Percentiles rank a stretch among this genome's conserved stretches.
Conservation (phyloP, 805 yeast species). For the Cyberlindnera euphorbiae region DNA sequence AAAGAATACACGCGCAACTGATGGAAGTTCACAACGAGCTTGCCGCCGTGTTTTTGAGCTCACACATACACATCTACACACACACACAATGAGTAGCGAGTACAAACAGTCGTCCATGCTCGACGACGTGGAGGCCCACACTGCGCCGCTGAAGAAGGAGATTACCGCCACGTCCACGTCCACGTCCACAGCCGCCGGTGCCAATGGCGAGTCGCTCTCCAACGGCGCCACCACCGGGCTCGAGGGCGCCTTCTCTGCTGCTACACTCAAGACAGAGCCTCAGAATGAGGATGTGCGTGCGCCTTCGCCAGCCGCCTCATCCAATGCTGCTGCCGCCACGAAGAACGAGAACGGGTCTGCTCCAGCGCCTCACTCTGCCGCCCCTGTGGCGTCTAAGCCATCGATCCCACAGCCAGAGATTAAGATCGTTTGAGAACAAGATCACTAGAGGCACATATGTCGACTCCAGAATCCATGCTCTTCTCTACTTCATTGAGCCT, state of each 20-base stretch:
- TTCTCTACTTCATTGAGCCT: conserved; percentile 92
- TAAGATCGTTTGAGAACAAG: conserved; percentile 74
- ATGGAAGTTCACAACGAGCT: too few relatives aligned
- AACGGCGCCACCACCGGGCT: not conserved
- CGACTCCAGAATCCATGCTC: conserved; percentile 90
- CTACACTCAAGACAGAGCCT: conserved; percentile 6
- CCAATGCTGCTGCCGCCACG: not conserved
- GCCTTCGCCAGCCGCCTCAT: not conserved
- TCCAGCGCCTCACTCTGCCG: too few relatives aligned
- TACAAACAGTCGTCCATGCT: conserved; percentile 13
- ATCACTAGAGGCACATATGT: conserved; percentile 63
- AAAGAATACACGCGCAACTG: conserved; percentile 4
- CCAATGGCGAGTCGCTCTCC: not conserved
- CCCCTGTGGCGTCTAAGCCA: conserved; percentile 6
- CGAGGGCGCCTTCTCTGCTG: conserved; percentile 2
- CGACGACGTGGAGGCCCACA: conserved; percentile 4
- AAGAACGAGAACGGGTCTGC: too few relatives aligned
- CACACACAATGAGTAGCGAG: not conserved
- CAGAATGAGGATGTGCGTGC: not conserved
- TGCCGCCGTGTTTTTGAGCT: too few relatives aligned
- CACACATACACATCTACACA: too few relatives aligned
- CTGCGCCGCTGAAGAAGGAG: conserved; percentile 7
- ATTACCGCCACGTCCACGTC: conserved; percentile 2
- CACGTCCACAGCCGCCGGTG: not conserved
- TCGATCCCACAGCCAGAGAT: conserved; percentile 33